These are phyloP conservation scores for Chaetomium tenue DNA, from an alignment of 495 filamentous ascomycete species.

Conservation along the genomic window DNA sequence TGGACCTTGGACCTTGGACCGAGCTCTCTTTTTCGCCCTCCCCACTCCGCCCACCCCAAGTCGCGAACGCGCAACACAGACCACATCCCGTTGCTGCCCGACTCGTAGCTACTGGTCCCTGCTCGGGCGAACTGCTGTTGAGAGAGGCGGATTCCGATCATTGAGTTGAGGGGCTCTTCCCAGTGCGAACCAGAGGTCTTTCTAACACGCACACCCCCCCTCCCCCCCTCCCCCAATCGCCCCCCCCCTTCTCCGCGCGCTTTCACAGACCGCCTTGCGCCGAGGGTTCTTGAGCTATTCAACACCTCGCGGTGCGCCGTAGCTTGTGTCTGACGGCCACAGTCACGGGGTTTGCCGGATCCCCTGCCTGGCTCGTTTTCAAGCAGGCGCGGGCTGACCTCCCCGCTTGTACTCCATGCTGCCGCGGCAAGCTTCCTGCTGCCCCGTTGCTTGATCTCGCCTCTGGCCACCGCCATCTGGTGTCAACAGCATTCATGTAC, in stretches of 20 bases:
- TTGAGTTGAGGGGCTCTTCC: slow-evolving; percentile 8
- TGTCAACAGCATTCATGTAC: slow-evolving; percentile 40
- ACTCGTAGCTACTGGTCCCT: slow-evolving; percentile 22
- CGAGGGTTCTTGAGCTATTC: slow-evolving; percentile 7
- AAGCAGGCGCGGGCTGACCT: slow-evolving; percentile 12
- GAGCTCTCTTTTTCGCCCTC: slow-evolving; percentile 26
- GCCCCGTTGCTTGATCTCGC: slow-evolving; percentile 31
- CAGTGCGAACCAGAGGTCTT: not conserved
- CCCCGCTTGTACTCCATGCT: slow-evolving; percentile 32
- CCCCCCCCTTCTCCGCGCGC: not conserved
- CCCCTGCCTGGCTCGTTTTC: slow-evolving; percentile 12
- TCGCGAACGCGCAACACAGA: slow-evolving; percentile 22
- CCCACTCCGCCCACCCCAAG: slow-evolving; percentile 25
- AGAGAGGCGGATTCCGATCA: not conserved
- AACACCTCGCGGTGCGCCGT: not conserved
- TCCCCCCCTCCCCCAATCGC: not conserved
- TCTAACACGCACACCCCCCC: slow-evolving; percentile 6
- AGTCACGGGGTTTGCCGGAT: slow-evolving; percentile 24
- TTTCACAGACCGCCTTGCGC: slow-evolving; percentile 18
- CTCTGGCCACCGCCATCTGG: slow-evolving; percentile 37
- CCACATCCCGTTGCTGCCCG: slow-evolving; percentile 36
- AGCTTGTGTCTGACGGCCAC: slow-evolving; percentile 10
- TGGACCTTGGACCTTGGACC: slow-evolving; percentile 18
- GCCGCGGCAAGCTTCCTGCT: slow-evolving; percentile 28
- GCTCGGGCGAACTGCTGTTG: slow-evolving; percentile 19